Conservation (phyloP, 192 early-diverging fungal genomes). For the Entomortierella beljakovae region DNA sequence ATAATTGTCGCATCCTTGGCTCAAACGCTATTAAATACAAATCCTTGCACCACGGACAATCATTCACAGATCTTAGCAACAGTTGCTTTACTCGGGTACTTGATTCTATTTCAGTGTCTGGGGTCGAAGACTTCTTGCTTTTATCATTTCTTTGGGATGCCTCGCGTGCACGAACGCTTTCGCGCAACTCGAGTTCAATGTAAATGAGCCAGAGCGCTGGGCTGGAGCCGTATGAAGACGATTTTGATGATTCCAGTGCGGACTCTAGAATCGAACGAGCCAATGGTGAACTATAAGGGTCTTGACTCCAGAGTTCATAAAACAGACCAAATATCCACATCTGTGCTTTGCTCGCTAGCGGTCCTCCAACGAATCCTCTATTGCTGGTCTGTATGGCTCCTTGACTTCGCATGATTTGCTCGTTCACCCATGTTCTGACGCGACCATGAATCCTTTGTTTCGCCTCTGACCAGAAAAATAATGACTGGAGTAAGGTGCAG, state of each 20-base stretch:
- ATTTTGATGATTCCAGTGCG: conserved; percentile 27
- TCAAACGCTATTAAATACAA: conserved; percentile 48
- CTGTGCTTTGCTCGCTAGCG: conserved; percentile 11
- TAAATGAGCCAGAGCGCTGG: conserved; percentile 47
- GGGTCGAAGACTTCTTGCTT: neutral
- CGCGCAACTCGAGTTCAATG: conserved; percentile 45
- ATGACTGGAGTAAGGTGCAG: conserved; percentile 34
- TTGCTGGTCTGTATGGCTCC: neutral
- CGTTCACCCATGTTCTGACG: conserved; percentile 37
- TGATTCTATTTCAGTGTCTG: conserved; percentile 5
- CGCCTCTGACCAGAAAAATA: conserved; percentile 48
- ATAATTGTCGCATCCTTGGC: conserved; percentile 25
- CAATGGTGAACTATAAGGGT: conserved; percentile 24
- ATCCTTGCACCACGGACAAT: conserved; percentile 53
- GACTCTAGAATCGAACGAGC: conserved; percentile 38
- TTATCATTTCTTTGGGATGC: neutral
- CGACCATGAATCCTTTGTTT: conserved; percentile 41
- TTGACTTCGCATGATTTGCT: conserved; percentile 7
- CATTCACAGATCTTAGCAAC: conserved; percentile 32
- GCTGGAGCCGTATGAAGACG: conserved; percentile 32
- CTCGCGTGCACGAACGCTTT: conserved; percentile 18
- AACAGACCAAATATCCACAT: conserved; percentile 47
- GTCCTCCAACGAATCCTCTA: neutral
- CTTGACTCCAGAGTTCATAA: conserved; percentile 52
- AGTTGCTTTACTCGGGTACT: conserved; percentile 25